A percentile compares a stretch with the other conserved stretches of the same genome.
Evolutionary conservation across 306 rosid genomes (phyloP).

Genomic region (Elaeagnus macrophylla): DNA sequence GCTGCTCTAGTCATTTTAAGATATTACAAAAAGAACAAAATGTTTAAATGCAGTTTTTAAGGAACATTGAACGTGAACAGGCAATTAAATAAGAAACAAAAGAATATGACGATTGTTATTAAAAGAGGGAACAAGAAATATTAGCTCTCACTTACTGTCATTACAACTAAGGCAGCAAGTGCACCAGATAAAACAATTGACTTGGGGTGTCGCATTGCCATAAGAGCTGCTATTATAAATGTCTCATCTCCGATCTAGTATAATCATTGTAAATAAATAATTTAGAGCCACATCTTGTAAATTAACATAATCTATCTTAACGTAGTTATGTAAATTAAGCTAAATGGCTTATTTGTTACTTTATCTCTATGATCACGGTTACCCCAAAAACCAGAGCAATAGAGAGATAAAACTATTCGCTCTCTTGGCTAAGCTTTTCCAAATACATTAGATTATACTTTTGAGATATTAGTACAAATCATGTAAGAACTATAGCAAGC

Average conservation of each 20-base stretch:
- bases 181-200: conserved; percentile 95
- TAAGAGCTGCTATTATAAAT: conserved; percentile 94
- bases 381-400: no score
- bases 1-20: conserved; percentile 19
- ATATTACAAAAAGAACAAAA: conserved; percentile 9
- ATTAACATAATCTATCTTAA: not conserved
- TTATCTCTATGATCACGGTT: no score
- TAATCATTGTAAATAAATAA: conserved; percentile 19
- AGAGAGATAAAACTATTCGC: not conserved
- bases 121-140: not conserved
- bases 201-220: conserved; percentile 99
- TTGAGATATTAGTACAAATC: not conserved
- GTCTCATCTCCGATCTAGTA: conserved; percentile 98
- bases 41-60: conserved; percentile 18
- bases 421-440: not conserved
- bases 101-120: not conserved
- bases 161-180: conserved; percentile 71
- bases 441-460: not conserved
- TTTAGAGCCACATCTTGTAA: not conserved
- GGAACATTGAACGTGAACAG: conserved; percentile 14
- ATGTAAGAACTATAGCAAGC: not conserved
- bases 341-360: not conserved
- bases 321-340: not conserved
- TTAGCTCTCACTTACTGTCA: conserved; percentile 54
- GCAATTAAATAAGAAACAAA: not conserved